Percentiles rank a stretch among this genome's conserved stretches.
phyloP scores from a whole-genome alignment of 495 filamentous ascomycete genomes.

The Talaromyces liani region DNA sequence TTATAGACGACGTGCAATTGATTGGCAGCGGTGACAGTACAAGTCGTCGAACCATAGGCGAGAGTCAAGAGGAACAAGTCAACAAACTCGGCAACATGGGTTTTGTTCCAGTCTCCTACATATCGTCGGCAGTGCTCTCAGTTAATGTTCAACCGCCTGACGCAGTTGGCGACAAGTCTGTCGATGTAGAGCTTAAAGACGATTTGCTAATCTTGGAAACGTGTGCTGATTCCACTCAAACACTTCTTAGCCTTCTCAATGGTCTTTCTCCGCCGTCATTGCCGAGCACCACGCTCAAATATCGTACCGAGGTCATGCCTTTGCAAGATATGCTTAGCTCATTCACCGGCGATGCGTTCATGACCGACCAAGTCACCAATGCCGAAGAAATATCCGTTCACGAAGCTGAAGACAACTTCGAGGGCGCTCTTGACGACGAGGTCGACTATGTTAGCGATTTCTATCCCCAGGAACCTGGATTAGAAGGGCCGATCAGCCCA shows the following conservation, averaged over 20 bases:
- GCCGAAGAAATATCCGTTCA: constrained; percentile 12
- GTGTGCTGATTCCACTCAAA: constrained; percentile 95
- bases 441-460: constrained; percentile 59
- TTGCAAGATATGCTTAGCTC: constrained; percentile 84
- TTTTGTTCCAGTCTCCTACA: constrained; percentile 75
- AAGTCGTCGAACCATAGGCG: constrained; percentile 37
- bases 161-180: constrained; percentile 49
- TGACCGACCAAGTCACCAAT: constrained; percentile 20
- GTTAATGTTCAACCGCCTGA: constrained; percentile 48
- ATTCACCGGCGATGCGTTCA: constrained; percentile 78
- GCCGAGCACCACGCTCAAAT: constrained; percentile 73
- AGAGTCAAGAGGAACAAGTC: constrained; percentile 51
- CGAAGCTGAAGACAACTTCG: constrained; percentile 10
- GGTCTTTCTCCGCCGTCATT: constrained; percentile 76
- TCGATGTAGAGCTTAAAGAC: constrained; percentile 76
- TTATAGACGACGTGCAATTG: constrained; percentile 69
- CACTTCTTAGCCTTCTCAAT: constrained; percentile 71
- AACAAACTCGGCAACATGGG: constrained; percentile 59
- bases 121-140: constrained; percentile 66
- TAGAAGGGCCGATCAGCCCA: constrained; percentile 34
- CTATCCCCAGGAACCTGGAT: constrained; percentile 35
- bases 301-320: constrained; percentile 78
- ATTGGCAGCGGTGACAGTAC: constrained; percentile 37
- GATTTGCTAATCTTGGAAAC: constrained; percentile 87
- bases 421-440: constrained; percentile 40